phyloP scores from a whole-genome alignment of 345 rosid genomes.

The Fremontodendron californicum region DNA sequence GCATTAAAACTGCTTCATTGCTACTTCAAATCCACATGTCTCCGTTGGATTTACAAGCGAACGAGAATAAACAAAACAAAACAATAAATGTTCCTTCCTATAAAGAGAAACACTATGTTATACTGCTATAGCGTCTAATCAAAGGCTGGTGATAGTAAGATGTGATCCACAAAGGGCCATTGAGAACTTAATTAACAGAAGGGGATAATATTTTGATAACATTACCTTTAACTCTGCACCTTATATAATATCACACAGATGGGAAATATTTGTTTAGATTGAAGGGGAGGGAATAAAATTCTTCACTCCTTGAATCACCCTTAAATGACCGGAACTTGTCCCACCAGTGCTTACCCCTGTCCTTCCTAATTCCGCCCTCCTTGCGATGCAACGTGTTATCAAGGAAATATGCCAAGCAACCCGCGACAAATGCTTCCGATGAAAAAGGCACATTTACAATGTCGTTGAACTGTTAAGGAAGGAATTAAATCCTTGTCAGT shows the following conservation, averaged over 20 bases:
- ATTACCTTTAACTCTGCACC: not conserved
- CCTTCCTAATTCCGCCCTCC: constrained; percentile 60
- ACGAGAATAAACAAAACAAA: constrained; percentile 7
- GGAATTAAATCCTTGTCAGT: constrained; percentile 4
- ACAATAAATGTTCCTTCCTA: constrained; percentile 24
- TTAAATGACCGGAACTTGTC: constrained; percentile 67
- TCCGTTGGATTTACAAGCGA: constrained; percentile 19
- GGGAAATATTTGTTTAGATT: constrained; percentile 92
- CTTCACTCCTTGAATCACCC: constrained; percentile 68
- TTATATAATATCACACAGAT: constrained; percentile 42
- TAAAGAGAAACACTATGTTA: constrained; percentile 19
- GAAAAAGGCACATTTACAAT: constrained; percentile 87
- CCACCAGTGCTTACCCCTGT: constrained; percentile 98
- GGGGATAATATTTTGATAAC: not conserved
- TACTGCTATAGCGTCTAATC: constrained; percentile 17
- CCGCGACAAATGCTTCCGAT: constrained; percentile 89
- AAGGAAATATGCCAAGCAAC: constrained; percentile 67
- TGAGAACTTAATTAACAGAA: not conserved
- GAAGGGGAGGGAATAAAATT: constrained; percentile 90
- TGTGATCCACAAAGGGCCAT: not conserved
- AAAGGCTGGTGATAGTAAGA: not conserved
- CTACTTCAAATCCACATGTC: constrained; percentile 26
- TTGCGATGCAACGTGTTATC: constrained; percentile 66
- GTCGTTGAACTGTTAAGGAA: constrained; percentile 77
- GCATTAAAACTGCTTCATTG: constrained; percentile 21